These are phyloP conservation scores for Penicillium ochrochloron DNA, from an alignment of 495 filamentous ascomycete genomes.

Conservation along the genomic window DNA sequence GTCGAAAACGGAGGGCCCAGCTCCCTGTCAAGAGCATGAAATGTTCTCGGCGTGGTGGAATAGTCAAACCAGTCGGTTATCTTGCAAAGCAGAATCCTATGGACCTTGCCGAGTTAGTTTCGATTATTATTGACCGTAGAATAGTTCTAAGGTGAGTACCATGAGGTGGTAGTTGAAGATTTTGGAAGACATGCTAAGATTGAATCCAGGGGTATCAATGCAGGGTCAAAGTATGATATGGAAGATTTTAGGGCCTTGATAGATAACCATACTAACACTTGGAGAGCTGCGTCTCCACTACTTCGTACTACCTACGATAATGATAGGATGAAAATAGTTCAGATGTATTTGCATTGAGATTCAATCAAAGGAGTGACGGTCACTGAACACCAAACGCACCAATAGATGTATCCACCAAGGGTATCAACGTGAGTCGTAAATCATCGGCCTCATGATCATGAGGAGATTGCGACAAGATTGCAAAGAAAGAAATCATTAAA, in stretches of 20 bases:
- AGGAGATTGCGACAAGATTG: slow-evolving; percentile 26
- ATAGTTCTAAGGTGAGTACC: not conserved
- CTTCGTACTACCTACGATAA: no score
- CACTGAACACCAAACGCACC: slow-evolving; percentile 21
- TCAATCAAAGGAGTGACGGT: slow-evolving; percentile 19
- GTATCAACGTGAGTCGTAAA: slow-evolving; percentile 40
- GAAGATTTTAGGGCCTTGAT: not conserved
- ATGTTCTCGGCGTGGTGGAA: not conserved
- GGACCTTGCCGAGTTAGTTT: not conserved
- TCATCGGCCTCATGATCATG: slow-evolving; percentile 26
- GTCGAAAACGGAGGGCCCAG: not conserved
- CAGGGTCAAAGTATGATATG: not conserved
- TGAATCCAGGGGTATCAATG: not conserved
- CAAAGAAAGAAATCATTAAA: slow-evolving; percentile 18
- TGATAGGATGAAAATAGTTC: no score
- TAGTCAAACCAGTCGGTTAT: slow-evolving; percentile 1
- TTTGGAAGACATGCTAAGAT: not conserved
- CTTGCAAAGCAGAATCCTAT: not conserved
- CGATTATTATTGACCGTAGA: not conserved
- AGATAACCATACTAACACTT: no score
- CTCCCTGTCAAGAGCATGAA: not conserved
- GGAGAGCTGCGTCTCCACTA: no score
- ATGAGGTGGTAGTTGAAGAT: not conserved
- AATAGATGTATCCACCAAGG: slow-evolving; percentile 28
- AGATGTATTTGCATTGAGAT: no score